Evolutionary conservation across 208 protist genomes (phyloP).

Genomic region (Leishmania braziliensis): DNA sequence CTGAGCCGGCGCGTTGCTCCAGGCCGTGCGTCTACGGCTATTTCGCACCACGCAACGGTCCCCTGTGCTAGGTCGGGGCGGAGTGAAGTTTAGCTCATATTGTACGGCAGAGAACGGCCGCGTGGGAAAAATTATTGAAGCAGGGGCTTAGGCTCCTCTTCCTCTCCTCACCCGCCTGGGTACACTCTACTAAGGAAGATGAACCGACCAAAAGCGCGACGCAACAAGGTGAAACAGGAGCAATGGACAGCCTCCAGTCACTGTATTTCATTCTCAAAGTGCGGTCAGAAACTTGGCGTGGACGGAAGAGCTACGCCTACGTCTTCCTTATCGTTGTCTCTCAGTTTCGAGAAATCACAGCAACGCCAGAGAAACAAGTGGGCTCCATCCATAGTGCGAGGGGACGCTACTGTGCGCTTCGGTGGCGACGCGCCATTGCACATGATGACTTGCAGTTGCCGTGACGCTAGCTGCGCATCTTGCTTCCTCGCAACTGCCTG

Average conservation of each 20-base stretch:
- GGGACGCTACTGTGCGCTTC: neutral
- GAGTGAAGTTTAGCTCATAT: neutral
- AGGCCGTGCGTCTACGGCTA: neutral
- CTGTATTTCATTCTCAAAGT: neutral
- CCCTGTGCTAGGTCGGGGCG: neutral
- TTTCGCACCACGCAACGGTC: neutral
- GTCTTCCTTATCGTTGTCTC: neutral
- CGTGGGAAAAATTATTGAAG: neutral
- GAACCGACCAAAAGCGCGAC: neutral
- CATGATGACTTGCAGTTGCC: neutral
- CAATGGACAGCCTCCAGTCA: neutral
- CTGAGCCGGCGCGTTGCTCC: neutral
- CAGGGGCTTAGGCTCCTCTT: neutral
- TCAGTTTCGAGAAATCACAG: conserved; percentile 4
- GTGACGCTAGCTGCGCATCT: neutral
- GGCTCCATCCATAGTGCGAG: neutral
- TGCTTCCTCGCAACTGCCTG: neutral
- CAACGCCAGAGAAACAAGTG: conserved; percentile 11
- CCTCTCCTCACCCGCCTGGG: neutral
- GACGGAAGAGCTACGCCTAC: neutral
- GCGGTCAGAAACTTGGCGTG: neutral
- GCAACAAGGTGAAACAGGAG: neutral
- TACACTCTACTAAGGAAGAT: neutral
- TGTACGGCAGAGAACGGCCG: neutral
- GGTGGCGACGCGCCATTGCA: neutral